Conservation (phyloP, 371 early-diverging fungal species). For the Basidiobolus meristosporus region DNA sequence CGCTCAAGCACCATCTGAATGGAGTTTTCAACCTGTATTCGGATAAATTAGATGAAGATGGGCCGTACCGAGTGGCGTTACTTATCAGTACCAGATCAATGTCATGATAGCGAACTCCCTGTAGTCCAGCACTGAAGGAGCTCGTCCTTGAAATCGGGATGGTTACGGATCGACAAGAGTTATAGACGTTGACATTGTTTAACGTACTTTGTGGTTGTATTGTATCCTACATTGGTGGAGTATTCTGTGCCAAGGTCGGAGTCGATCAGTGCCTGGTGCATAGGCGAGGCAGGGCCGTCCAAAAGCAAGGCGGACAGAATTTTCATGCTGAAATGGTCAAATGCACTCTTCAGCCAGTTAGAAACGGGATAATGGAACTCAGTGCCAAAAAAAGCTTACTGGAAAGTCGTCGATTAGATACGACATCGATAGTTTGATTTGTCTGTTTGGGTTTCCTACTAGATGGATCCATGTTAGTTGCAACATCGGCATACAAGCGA, state of each 20-base stretch:
- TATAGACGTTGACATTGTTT: not conserved
- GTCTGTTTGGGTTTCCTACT: constrained; percentile 64
- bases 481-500: constrained; percentile 2
- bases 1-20: constrained; percentile 45
- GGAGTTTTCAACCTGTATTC: constrained; percentile 32
- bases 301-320: constrained; percentile 61
- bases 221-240: constrained; percentile 77
- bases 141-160: constrained; percentile 11
- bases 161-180: not conserved
- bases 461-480: not conserved
- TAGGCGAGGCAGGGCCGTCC: constrained; percentile 79
- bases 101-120: constrained; percentile 35
- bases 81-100: constrained; percentile 17
- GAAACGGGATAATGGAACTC: not conserved
- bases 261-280: constrained; percentile 90
- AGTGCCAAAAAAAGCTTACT: constrained; percentile 13
- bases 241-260: constrained; percentile 83
- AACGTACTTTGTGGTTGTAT: constrained; percentile 31
- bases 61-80: not conserved
- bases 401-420: constrained; percentile 60
- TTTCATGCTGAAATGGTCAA: constrained; percentile 64
- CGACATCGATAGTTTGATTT: constrained; percentile 51
- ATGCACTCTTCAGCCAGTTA: constrained; percentile 28
- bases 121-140: constrained; percentile 42
- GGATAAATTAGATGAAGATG: not conserved